Evolutionary conservation across 129 eudicot genomes (phyloP).

Genomic region (Tagetes patula): DNA sequence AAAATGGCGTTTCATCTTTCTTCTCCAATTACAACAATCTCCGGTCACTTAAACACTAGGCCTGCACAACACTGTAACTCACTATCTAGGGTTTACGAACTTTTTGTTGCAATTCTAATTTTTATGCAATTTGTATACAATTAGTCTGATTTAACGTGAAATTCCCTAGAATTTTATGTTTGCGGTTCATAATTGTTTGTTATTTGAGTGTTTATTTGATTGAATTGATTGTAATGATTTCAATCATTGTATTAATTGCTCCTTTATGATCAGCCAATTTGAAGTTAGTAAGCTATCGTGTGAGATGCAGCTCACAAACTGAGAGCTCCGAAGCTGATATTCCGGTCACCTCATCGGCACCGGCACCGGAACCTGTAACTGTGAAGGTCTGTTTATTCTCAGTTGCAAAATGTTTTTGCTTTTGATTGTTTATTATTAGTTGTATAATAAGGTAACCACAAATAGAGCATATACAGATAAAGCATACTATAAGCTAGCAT

Average conservation of each 20-base stretch:
- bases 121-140: not conserved
- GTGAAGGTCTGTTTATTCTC: conserved; percentile 28
- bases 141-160: not conserved
- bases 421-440: not conserved
- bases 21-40: conserved; percentile 32
- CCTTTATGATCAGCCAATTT: conserved; percentile 33
- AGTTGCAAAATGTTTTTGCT: not conserved
- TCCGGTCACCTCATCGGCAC: conserved; percentile 41
- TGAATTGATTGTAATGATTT: not conserved
- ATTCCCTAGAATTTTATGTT: too few species aligned
- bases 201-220: not conserved
- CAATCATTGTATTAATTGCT: not conserved
- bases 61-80: conserved; percentile 31
- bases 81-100: conserved; percentile 9
- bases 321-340: conserved; percentile 38
- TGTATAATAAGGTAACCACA: too few species aligned
- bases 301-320: conserved; percentile 52
- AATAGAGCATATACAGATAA: too few species aligned
- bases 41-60: conserved; percentile 24
- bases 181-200: not conserved
- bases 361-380: conserved; percentile 32
- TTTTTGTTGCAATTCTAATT: not conserved
- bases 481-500: too few species aligned
- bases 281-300: conserved; percentile 40
- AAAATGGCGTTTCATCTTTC: conserved; percentile 52